Evolutionary conservation across 208 protist species (phyloP).

Genomic region (Crithidia mellificae): DNA sequence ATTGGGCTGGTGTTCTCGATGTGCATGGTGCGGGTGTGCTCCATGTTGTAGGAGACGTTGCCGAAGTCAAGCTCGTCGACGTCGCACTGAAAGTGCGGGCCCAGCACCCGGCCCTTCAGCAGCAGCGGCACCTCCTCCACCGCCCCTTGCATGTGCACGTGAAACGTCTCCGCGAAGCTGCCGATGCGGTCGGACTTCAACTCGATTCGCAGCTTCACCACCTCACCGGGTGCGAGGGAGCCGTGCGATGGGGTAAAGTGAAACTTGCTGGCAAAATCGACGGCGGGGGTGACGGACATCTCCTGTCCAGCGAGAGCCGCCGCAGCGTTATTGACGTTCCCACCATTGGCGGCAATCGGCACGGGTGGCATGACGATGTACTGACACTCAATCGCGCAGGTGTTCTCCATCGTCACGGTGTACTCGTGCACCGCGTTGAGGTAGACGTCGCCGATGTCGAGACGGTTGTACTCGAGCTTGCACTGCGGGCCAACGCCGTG

Average conservation of each 20-base stretch:
- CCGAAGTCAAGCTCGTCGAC: constrained; percentile 92
- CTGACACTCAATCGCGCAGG: constrained; percentile 86
- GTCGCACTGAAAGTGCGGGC: constrained; percentile 94
- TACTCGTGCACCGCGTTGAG: constrained; percentile 93
- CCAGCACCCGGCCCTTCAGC: constrained; percentile 90
- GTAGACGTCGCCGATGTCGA: constrained; percentile 95
- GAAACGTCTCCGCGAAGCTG: constrained; percentile 88
- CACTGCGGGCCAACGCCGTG: constrained; percentile 89
- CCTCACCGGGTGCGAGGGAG: constrained; percentile 66
- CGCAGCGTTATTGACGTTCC: background rate
- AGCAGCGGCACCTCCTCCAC: constrained; percentile 74
- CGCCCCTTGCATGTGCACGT: constrained; percentile 84
- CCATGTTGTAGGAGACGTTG: constrained; percentile 93
- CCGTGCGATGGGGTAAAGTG: constrained; percentile 78
- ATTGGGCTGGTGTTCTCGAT: constrained; percentile 95
- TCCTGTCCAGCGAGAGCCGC: background rate
- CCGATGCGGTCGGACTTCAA: constrained; percentile 91
- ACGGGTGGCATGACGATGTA: constrained; percentile 75
- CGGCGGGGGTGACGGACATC: background rate
- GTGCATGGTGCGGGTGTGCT: constrained; percentile 62
- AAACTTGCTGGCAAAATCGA: constrained; percentile 58
- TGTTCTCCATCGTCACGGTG: constrained; percentile 89
- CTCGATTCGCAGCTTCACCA: constrained; percentile 64
- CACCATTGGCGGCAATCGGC: background rate
- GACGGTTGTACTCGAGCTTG: constrained; percentile 81